phyloP scores from a whole-genome alignment of 495 filamentous ascomycete genomes.

The Penicillium simplicissimum region DNA sequence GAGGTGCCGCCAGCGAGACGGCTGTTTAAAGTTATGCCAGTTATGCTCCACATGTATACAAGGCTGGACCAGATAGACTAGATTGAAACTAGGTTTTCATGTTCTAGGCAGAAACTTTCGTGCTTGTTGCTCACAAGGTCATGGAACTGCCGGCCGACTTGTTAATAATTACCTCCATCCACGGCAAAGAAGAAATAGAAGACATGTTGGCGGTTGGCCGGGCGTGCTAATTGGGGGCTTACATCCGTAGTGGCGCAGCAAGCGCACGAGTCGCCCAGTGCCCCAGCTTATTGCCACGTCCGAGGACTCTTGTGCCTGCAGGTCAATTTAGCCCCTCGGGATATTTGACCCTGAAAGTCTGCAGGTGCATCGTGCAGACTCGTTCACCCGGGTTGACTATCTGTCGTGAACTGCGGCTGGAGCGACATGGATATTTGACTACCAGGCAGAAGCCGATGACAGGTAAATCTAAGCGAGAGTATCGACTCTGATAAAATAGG shows the following conservation, averaged over 20 bases:
- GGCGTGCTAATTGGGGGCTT: neutral
- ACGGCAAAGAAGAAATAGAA: neutral
- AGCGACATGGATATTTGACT: neutral
- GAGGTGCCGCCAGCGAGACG: neutral
- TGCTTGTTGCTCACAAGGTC: neutral
- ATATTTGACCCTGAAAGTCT: neutral
- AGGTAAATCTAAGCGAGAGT: neutral
- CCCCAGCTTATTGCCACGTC: conserved; percentile 3
- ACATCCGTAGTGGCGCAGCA: neutral
- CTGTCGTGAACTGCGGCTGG: neutral
- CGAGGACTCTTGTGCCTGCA: neutral
- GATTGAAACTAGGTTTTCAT: neutral
- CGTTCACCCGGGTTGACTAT: neutral
- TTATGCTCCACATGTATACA: neutral
- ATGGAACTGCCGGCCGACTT: too few species aligned
- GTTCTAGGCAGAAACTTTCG: neutral
- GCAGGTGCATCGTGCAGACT: neutral
- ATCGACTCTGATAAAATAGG: neutral
- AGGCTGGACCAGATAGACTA: neutral
- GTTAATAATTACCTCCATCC: neutral
- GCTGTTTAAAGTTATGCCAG: neutral
- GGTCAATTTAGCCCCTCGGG: neutral
- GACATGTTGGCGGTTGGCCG: neutral
- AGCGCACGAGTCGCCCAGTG: neutral
- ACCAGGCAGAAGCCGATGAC: neutral